Percentiles rank a stretch among this genome's conserved stretches.
Conservation (phyloP, 1,139 yeast species). For the Geotrichum cucujoidarum region DNA sequence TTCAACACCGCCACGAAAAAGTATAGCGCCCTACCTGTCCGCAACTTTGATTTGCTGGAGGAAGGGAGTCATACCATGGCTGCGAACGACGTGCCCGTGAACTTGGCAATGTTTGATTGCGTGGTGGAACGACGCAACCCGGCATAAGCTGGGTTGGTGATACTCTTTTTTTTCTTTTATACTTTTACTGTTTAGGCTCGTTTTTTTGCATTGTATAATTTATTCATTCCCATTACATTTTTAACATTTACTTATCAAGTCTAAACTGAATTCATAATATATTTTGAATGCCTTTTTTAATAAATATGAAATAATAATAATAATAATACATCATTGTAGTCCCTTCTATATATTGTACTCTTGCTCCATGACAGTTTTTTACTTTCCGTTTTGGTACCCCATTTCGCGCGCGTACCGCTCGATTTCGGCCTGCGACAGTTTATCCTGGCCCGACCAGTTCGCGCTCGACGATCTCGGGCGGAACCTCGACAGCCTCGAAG, state of each 20-base stretch:
- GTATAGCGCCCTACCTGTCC: slow-evolving; percentile 38
- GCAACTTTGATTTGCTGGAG: slow-evolving; percentile 63
- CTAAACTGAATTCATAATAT: background rate
- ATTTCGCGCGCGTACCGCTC: slow-evolving; percentile 49
- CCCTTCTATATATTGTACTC: background rate
- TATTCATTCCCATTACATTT: too few species aligned
- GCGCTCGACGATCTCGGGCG: slow-evolving; percentile 60
- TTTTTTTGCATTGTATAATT: background rate
- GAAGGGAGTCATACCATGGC: slow-evolving; percentile 53
- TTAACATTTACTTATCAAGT: background rate
- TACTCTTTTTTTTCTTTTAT: too few species aligned
- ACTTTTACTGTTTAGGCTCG: background rate
- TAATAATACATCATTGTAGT: background rate
- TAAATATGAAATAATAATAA: too few species aligned
- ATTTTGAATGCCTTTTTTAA: background rate
- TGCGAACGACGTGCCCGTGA: slow-evolving; percentile 62
- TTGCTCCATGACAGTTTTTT: background rate
- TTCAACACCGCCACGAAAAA: slow-evolving; percentile 34
- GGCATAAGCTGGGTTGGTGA: too few species aligned
- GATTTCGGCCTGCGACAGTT: slow-evolving; percentile 45
- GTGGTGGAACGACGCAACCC: slow-evolving; percentile 68
- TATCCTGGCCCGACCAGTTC: slow-evolving; percentile 47
- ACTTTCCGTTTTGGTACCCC: slow-evolving; percentile 42
- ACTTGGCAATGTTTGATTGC: slow-evolving; percentile 70
- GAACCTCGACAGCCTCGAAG: slow-evolving; percentile 38